Conservation (phyloP, 164 flowering plant genomes). For the Stephania cephalantha region DNA sequence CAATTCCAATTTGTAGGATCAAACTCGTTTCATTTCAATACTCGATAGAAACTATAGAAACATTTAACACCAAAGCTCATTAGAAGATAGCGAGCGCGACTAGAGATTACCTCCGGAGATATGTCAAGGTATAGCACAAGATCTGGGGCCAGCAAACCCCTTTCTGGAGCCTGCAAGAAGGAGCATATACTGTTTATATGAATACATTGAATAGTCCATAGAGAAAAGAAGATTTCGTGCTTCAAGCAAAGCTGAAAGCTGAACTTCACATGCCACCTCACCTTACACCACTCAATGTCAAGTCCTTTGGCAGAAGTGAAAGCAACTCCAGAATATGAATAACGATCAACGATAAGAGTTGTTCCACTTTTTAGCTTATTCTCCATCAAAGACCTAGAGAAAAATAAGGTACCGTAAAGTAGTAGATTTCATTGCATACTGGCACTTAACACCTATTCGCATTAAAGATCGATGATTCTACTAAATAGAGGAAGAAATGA, state of each 20-base stretch:
- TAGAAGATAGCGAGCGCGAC: background rate
- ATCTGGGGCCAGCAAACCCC: constrained; percentile 72
- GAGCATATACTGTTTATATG: background rate
- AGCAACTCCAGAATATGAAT: constrained; percentile 90
- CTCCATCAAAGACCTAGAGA: constrained; percentile 75
- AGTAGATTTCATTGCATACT: background rate
- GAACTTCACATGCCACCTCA: constrained; percentile 12
- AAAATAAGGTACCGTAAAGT: background rate
- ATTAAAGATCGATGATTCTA: background rate
- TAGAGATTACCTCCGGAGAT: constrained; percentile 53
- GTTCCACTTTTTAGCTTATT: constrained; percentile 60
- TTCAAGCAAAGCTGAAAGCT: background rate
- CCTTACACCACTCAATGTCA: constrained; percentile 94
- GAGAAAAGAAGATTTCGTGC: background rate
- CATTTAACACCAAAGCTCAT: background rate
- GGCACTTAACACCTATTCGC: background rate
- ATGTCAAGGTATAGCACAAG: constrained; percentile 62
- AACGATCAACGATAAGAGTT: constrained; percentile 80
- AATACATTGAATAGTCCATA: constrained; percentile 5
- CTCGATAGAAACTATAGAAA: background rate
- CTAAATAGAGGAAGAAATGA: background rate
- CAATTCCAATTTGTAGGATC: background rate
- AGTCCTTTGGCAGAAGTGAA: constrained; percentile 91
- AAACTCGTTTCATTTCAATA: background rate
- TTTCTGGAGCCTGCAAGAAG: constrained; percentile 55